Percentiles rank a stretch among this genome's conserved stretches.
These are phyloP conservation scores for Cercophora samala DNA, from an alignment of 495 filamentous ascomycete genomes.

Conservation along the genomic window DNA sequence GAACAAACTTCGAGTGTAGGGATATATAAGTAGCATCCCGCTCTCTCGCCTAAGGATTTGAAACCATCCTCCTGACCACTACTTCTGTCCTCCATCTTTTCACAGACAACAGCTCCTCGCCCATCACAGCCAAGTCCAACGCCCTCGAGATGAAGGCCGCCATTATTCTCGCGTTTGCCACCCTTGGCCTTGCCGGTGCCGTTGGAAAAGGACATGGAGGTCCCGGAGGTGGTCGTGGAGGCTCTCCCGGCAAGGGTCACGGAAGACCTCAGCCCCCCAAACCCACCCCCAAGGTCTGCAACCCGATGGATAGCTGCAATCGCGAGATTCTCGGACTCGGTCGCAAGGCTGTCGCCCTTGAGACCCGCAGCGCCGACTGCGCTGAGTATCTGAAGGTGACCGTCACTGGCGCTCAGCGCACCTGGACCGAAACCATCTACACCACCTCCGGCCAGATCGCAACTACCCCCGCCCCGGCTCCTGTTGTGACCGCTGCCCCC, in stretches of 20 bases:
- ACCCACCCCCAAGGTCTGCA: background rate
- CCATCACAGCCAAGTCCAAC: background rate
- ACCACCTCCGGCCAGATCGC: background rate
- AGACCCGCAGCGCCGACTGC: constrained; percentile 2
- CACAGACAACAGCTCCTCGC: background rate
- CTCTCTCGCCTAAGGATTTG: too few relatives aligned
- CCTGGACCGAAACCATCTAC: constrained; percentile 2
- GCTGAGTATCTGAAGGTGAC: background rate
- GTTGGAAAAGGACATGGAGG: constrained; percentile 4
- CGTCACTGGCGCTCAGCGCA: constrained; percentile 9
- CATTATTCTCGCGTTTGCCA: background rate
- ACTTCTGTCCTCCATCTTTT: background rate
- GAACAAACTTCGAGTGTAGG: too few relatives aligned
- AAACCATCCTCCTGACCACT: background rate
- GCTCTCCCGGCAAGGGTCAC: background rate
- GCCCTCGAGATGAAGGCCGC: background rate
- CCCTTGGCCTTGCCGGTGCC: constrained; percentile 5
- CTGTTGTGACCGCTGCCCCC: background rate
- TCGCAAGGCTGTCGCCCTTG: background rate
- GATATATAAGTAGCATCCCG: too few relatives aligned
- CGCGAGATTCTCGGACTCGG: background rate
- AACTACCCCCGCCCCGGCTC: background rate
- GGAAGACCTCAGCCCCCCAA: background rate
- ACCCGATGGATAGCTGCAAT: constrained; percentile 2
- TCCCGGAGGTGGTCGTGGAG: background rate